Evolutionary conservation across 129 eudicot genomes (phyloP).

Genomic region (Oenanthe sinensis): DNA sequence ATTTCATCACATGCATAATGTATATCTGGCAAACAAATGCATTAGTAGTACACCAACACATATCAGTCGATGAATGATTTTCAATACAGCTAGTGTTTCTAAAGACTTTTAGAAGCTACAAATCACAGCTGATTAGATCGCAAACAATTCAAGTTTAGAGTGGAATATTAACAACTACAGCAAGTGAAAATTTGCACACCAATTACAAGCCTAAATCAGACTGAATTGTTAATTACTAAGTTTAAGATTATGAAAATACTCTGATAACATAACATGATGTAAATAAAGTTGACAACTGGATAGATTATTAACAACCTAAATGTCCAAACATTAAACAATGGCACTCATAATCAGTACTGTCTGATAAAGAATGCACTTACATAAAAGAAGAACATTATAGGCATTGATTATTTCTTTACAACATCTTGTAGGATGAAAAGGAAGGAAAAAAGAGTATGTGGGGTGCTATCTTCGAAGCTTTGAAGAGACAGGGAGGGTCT

Average conservation of each 20-base stretch:
- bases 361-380: slow-evolving; percentile 8
- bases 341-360: not conserved
- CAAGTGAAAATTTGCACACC: not conserved
- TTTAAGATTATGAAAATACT: not conserved
- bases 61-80: too few relatives aligned
- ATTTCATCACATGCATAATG: too few relatives aligned
- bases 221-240: not conserved
- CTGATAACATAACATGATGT: not conserved
- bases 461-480: slow-evolving; percentile 23
- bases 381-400: slow-evolving; percentile 11
- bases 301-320: not conserved
- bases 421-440: slow-evolving; percentile 17
- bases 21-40: too few relatives aligned
- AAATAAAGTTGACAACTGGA: not conserved
- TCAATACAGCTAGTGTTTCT: too few relatives aligned
- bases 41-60: too few relatives aligned
- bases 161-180: not conserved
- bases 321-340: slow-evolving; percentile 9
- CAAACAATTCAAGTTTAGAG: too few relatives aligned
- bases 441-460: slow-evolving; percentile 11
- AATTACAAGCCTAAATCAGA: not conserved
- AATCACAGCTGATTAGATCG: too few relatives aligned
- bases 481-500: slow-evolving; percentile 17
- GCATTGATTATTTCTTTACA: slow-evolving; percentile 8
- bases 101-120: too few relatives aligned